These are phyloP conservation scores for Remersonia thermophila DNA, from an alignment of 2,329 filamentous ascomycete genomes.

Conservation along the genomic window DNA sequence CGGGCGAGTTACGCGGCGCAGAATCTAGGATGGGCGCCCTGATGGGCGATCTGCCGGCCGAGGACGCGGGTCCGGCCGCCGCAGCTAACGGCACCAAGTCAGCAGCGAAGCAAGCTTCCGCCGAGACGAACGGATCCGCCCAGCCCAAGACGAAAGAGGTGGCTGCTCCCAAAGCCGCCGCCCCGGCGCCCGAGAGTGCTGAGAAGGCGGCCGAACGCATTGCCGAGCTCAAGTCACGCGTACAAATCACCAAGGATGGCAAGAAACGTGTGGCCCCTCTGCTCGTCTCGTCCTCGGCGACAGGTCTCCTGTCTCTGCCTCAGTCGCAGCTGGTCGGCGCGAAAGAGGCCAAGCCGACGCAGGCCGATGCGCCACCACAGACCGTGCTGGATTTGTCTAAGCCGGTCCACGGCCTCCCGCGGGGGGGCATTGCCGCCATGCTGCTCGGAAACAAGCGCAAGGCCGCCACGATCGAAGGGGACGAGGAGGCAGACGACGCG, in stretches of 20 bases:
- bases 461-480: conserved; percentile 57
- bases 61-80: conserved; percentile 29
- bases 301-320: conserved; percentile 75
- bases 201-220: conserved; percentile 44
- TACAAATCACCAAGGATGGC: conserved; percentile 91
- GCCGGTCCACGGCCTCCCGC: conserved; percentile 84
- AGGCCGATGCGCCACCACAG: conserved; percentile 58
- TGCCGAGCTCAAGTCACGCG: conserved; percentile 66
- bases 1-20: conserved; percentile 75
- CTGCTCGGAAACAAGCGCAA: conserved; percentile 91
- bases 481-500: conserved; percentile 54
- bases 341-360: conserved; percentile 45
- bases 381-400: conserved; percentile 82
- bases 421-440: conserved; percentile 74
- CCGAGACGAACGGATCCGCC: conserved; percentile 27
- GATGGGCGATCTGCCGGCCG: conserved; percentile 68
- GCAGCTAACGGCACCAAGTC: conserved; percentile 37
- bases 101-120: conserved; percentile 21
- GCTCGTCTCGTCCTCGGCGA: conserved; percentile 79
- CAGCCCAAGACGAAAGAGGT: conserved; percentile 25
- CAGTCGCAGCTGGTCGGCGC: conserved; percentile 79
- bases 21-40: conserved; percentile 96
- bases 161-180: conserved; percentile 18
- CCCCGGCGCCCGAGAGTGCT: conserved; percentile 32
- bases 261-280: conserved; percentile 92